Evolutionary conservation across 108 stramenopile genomes (phyloP).

Genomic region (Poteriospumella lacustris): DNA sequence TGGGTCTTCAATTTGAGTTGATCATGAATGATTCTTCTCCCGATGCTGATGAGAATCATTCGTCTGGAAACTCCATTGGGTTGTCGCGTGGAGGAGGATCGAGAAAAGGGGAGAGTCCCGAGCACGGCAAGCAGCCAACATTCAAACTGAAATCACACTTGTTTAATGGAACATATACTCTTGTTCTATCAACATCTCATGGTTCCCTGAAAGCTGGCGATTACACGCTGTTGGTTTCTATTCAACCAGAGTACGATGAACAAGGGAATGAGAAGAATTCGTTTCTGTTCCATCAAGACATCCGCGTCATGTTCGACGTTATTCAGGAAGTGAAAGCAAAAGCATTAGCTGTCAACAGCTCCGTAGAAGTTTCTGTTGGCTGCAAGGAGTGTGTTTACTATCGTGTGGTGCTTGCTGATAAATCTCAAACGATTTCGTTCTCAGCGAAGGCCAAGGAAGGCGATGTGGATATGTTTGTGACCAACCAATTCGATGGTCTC

Average conservation of each 20-base stretch:
- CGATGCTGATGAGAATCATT: too few species aligned
- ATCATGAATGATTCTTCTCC: too few species aligned
- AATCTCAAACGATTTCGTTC: neutral
- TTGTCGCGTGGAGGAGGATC: neutral
- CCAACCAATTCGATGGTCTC: neutral
- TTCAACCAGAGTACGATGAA: neutral
- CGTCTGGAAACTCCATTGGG: neutral
- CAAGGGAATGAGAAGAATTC: neutral
- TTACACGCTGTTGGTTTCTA: neutral
- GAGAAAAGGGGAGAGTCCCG: too few species aligned
- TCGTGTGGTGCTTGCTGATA: neutral
- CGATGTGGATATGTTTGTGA: neutral
- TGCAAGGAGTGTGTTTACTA: neutral
- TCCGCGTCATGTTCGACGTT: neutral
- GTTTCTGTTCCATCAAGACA: neutral
- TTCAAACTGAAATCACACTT: neutral
- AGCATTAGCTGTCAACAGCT: neutral
- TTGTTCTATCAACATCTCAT: neutral
- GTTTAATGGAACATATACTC: neutral
- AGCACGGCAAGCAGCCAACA: too few species aligned
- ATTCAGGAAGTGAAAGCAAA: neutral
- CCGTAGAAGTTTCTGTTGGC: neutral
- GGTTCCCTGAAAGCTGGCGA: neutral
- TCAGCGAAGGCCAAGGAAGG: neutral
- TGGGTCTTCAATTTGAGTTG: neutral